These are phyloP conservation scores for Neovahlkampfia damariscottae DNA, from an alignment of 78 protist species.

Conservation along the genomic window DNA sequence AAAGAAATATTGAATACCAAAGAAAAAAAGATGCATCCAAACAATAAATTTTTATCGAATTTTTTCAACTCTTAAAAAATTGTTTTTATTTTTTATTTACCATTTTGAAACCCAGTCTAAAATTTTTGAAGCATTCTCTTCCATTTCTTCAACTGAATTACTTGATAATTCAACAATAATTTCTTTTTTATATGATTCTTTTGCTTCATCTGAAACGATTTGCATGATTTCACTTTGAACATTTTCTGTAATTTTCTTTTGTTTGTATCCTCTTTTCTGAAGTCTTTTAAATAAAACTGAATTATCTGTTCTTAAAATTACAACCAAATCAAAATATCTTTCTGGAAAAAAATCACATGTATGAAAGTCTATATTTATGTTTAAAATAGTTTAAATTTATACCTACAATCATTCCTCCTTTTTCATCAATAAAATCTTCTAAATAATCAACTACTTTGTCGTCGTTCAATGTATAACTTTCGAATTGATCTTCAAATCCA, in stretches of 20 bases:
- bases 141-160: constrained; percentile 39
- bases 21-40: no score
- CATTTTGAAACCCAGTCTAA: no score
- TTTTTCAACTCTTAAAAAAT: no score
- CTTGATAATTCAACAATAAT: not conserved
- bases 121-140: no score
- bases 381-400: no score
- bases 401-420: no score
- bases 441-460: constrained; percentile 69
- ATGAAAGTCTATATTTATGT: no score
- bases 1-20: no score
- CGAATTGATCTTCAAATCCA: constrained; percentile 70
- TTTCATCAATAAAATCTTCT: no score
- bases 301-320: constrained; percentile 64
- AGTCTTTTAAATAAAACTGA: constrained; percentile 45
- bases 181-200: constrained; percentile 25
- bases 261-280: constrained; percentile 39
- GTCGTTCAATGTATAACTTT: constrained; percentile 34
- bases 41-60: no score
- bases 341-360: constrained; percentile 78
- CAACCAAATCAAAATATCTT: constrained; percentile 77
- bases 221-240: constrained; percentile 76
- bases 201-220: constrained; percentile 71
- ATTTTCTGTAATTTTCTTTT: constrained; percentile 58
- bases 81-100: no score